Evolutionary conservation across 768 basidiomycete species (phyloP), one percentile per base, ranked within the genome.

Genomic region (Kondoa malvinella): DNA sequence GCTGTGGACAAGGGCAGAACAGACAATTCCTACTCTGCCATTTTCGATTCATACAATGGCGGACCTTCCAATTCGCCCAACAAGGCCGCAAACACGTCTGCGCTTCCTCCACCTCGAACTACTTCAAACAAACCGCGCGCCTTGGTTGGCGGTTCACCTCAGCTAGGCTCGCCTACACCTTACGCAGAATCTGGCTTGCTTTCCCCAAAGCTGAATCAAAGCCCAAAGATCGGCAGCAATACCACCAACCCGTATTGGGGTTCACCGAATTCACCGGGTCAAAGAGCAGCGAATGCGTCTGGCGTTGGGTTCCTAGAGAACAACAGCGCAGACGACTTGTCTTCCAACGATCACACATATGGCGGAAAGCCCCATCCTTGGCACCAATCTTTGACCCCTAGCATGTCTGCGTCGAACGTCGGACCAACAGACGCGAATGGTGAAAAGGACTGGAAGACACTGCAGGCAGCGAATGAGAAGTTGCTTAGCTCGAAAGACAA

Each of bases 321-420:
- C 58, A 31, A 31, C 27, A 14, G 12, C 58, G 58, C 58, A 31
- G 27, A 25, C 58, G 58, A 25, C 14, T 59, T 25, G 4, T 59
- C 27, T 59, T 4, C 25, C 4, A 25, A 25, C 58, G 58, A 31
- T 12, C 25, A 25, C 25, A 12, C 30, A 4, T 31, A 25, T 59
- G 58, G 58, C 25, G 14, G 27, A 29, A 25, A 59, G 27, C 30
- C 58, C 27, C 58, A 60, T 31, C 25, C 58, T 31, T 31, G 58
- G 30, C 61, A 63, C 27, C 27, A 27, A 27, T 29, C 26, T 17
- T 32, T 63, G 26, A 63, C 61, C 3, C 61, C 61, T 30, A 3
- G 3, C 3, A 63, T 63, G 61, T 63, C 61, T 17, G 61, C 61
- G 4, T 63, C 61, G 17, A 63, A 63, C n/a, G 16, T 63, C 17